Base-by-base conservation (phyloP, 345 rosid genomes). In the Populus euphratica region DNA sequence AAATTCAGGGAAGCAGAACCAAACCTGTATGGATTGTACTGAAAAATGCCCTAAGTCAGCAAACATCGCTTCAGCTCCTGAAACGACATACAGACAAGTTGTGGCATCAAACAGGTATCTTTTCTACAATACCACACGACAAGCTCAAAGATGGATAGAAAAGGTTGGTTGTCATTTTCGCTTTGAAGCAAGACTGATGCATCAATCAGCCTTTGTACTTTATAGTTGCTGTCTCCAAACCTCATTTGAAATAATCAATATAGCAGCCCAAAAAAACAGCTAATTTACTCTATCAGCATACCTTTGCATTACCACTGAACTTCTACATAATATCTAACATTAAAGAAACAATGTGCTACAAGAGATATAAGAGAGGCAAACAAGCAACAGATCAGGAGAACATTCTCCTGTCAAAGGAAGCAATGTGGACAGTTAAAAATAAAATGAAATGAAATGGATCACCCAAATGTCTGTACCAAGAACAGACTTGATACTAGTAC, bases 41-140 rank as follows among this genome's bases (percentile, higher is more conserved):
- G 93, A 87, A 86, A 96, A 96, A 89, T 93, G 98, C 74, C 99
- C 98, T 21, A 93, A 85, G 86, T 96, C 99, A 74, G 98, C 98
- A 87, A 96, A 92, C 99, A 96, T 93, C 35, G 99, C 99, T 89
- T 96, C 99, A 5, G 97, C 94, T 72, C 99, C 99, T 96, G 87
- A 49, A 77, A 73, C 20, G 75, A 79, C 69, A 79, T 21, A 52
- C 12, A 29, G 39, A 66, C 33, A 35, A 18, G 23, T 50, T 74
- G 70, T 0, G 35, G 50, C 35, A 23, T 21, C 36, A 49, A 70
- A 79, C 25, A 5, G 25, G 5, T 9, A 56, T 43, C 14, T 72
- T 63, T 69, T 72, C 73, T 33, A 61, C 36, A 54, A 64, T 73
- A 68, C 31, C 39, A 69, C 10, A 8, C 21, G 61, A 64, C 44